Base-by-base conservation (phyloP, 306 rosid genomes). In the Quercus robur region DNA sequence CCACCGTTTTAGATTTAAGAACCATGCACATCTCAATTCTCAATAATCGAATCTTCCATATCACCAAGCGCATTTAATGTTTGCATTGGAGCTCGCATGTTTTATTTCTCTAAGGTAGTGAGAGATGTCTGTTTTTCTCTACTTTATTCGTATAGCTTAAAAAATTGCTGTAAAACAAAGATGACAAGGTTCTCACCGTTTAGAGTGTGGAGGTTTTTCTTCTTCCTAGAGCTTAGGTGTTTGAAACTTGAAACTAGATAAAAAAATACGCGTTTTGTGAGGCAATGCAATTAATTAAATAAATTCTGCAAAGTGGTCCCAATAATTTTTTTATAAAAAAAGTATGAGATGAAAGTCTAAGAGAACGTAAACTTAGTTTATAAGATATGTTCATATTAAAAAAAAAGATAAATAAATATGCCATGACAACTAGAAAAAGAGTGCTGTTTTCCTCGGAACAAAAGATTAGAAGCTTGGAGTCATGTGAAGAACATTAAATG, bases 401-500 rank as follows among this genome's bases (percentile, higher is more conserved):
- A 59, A 72, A 41, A 73, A 61, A 81, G 30, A 75, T 58, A 73
- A 63, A 79, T 73, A 75, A 52, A 80, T 73, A 83, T 70, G 83
- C 46, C 73, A 79, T 81, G 71, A 75, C 59, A 81, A 78, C 81
- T 54, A 66, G 77, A 89, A 82, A 62, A 86, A 77, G 66, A 75
- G 87, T 75, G 87, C 74, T 81, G 85, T 78, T 81, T 83, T 73
- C 63, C 90, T 90, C 82, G 89, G 85, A 78, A 82, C 84, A 87
- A 33, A 84, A 89, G 87, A 84, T 84, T 82, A 78, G 88, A 84
- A 83, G 84, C 76, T 76, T 80, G 88, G 90, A 88, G 86, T 87
- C 98, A 84, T 86, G 97, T 89, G 91, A 81, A 81, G 81, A 63
- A 81, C 97, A 93, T 88, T 88, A 68, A 87, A 90, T 88, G 86